phyloP scores from a whole-genome alignment of 768 basidiomycete species.

The Candolleomyces efflorescens region DNA sequence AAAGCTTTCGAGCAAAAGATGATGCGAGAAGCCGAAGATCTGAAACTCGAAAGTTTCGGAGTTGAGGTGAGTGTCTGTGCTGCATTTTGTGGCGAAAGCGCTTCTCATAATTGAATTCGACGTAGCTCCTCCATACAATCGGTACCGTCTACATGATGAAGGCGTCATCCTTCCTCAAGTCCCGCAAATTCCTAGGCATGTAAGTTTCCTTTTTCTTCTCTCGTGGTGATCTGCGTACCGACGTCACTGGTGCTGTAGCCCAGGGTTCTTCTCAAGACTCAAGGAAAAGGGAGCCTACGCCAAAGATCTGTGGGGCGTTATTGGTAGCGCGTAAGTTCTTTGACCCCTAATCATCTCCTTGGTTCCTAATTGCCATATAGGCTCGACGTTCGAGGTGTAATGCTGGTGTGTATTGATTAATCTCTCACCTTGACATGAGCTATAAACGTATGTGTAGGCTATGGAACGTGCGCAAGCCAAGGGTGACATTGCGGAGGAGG shows the following conservation, averaged over 20 bases:
- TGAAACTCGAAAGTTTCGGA: conserved; percentile 97
- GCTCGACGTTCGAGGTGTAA: conserved; percentile 71
- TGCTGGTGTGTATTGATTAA: conserved; percentile 41
- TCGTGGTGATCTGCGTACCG: conserved; percentile 3
- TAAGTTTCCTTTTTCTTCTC: conserved; percentile 33
- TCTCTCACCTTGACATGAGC: not conserved
- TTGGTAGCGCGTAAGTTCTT: conserved; percentile 83
- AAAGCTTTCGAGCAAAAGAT: conserved; percentile 72
- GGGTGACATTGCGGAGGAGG: conserved; percentile 85
- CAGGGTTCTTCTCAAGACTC: conserved; percentile 88
- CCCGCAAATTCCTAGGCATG: conserved; percentile 88
- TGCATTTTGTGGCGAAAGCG: not conserved
- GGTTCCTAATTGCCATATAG: conserved; percentile 24
- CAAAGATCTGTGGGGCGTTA: conserved; percentile 96
- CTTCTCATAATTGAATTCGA: conserved; percentile 1
- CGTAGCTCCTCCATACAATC: conserved; percentile 82
- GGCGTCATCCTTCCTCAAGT: conserved; percentile 86
- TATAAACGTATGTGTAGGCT: conserved; percentile 44
- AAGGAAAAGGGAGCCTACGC: conserved; percentile 93
- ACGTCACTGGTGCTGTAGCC: conserved; percentile 33
- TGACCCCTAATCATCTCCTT: not conserved
- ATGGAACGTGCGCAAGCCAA: conserved; percentile 88
- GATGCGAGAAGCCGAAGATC: conserved; percentile 82
- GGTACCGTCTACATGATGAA: conserved; percentile 93
- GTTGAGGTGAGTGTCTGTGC: conserved; percentile 62